A percentile compares a stretch with the other conserved stretches of the same genome.
Evolutionary conservation across 768 basidiomycete species (phyloP).

Genomic region (Auriscalpium orientale): DNA sequence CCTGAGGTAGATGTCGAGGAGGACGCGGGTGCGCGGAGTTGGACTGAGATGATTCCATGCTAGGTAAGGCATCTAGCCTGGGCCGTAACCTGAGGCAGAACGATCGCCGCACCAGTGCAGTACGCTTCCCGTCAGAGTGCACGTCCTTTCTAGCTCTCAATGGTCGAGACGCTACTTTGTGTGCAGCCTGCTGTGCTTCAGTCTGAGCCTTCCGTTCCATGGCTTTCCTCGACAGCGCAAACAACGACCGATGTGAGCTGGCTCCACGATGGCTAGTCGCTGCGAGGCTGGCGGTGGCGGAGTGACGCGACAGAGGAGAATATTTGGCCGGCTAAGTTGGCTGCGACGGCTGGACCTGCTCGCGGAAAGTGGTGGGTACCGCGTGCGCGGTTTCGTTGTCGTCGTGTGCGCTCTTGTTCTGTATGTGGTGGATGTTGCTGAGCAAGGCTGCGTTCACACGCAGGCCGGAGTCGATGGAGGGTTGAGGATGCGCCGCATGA

Average conservation of each 20-base stretch:
- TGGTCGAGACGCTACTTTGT: constrained; percentile 70
- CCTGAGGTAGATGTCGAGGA: constrained; percentile 17
- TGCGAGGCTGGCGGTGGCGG: constrained; percentile 21
- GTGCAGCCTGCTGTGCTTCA: constrained; percentile 77
- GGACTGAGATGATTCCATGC: constrained; percentile 2
- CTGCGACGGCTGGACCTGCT: constrained; percentile 34
- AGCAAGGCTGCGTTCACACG: too few species aligned
- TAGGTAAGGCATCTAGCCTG: constrained; percentile 7
- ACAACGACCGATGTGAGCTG: constrained; percentile 65
- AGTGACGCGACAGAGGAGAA: constrained; percentile 21
- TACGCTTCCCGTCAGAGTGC: constrained; percentile 51
- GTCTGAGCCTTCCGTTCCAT: constrained; percentile 78
- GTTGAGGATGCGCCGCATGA: too few species aligned
- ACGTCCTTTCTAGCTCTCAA: constrained; percentile 50
- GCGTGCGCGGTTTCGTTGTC: constrained; percentile 61
- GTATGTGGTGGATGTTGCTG: not conserved
- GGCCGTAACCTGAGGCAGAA: constrained; percentile 9
- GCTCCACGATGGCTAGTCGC: constrained; percentile 21
- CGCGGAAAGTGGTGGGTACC: constrained; percentile 72
- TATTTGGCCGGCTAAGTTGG: constrained; percentile 13
- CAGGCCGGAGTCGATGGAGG: too few species aligned
- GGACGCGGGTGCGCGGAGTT: constrained; percentile 9
- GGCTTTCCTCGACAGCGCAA: constrained; percentile 79
- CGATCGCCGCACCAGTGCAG: constrained; percentile 11
- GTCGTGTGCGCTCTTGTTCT: constrained; percentile 4